Evolutionary conservation across 108 stramenopile species (phyloP).

Genomic region (Skeletonema grethae): DNA sequence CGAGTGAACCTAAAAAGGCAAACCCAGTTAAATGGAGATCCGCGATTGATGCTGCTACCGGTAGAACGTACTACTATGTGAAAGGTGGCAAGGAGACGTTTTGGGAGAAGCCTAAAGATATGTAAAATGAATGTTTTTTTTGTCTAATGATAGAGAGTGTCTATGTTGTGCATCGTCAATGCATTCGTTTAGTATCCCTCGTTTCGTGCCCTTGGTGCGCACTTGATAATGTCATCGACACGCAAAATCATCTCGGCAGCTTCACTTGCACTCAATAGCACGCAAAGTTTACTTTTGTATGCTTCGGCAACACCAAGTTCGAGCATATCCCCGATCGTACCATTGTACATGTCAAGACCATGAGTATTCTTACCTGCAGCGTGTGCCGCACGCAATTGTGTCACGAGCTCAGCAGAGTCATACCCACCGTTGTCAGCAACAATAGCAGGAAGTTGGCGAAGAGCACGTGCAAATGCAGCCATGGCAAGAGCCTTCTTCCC

Average conservation of each 20-base stretch:
- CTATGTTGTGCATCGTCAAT: not conserved
- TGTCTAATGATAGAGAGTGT: not conserved
- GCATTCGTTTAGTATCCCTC: constrained; percentile 42
- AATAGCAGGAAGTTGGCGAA: constrained; percentile 95
- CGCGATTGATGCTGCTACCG: constrained; percentile 61
- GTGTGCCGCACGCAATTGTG: constrained; percentile 93
- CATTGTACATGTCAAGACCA: constrained; percentile 96
- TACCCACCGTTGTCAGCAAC: constrained; percentile 99
- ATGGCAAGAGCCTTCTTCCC: constrained; percentile 99
- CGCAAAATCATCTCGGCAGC: constrained; percentile 99
- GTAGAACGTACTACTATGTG: constrained; percentile 73
- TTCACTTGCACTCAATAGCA: constrained; percentile 95
- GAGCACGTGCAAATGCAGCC: constrained; percentile 95
- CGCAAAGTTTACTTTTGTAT: constrained; percentile 96
- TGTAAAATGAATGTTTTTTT: constrained; percentile 24
- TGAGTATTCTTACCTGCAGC: constrained; percentile 78
- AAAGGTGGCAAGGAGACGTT: constrained; percentile 55
- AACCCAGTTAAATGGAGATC: constrained; percentile 51
- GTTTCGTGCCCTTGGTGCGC: constrained; percentile 92
- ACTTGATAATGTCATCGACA: constrained; percentile 99
- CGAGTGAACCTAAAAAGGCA: not conserved
- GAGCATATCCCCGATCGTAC: constrained; percentile 93
- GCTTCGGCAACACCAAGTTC: constrained; percentile 95
- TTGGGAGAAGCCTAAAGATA: constrained; percentile 57
- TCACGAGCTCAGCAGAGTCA: constrained; percentile 97